phyloP scores from a whole-genome alignment of 805 yeast species.

The Candida tallmaniae region DNA sequence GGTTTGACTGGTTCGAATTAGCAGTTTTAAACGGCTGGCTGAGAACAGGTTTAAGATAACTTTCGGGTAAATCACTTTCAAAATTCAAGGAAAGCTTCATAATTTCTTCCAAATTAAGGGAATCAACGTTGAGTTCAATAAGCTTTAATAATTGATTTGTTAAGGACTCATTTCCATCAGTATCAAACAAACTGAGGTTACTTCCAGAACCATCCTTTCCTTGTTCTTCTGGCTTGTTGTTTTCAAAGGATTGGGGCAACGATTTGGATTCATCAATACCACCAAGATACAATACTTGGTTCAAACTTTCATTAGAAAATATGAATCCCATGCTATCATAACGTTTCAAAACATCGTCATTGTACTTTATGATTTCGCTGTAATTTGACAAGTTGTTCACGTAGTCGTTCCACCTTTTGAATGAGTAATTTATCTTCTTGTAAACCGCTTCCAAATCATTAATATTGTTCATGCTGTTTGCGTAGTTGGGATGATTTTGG shows the following conservation, averaged over 20 bases:
- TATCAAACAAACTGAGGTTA: constrained; percentile 7
- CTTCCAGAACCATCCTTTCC: too few relatives aligned
- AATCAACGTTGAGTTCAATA: constrained; percentile 38
- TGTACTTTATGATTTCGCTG: constrained; percentile 33
- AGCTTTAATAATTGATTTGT: constrained; percentile 41
- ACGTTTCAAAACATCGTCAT: constrained; percentile 35
- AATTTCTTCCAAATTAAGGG: constrained; percentile 47
- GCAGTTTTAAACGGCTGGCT: not conserved
- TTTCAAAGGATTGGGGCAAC: constrained; percentile 8
- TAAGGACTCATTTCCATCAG: constrained; percentile 16
- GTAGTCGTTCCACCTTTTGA: constrained; percentile 80
- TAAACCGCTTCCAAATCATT: constrained; percentile 61
- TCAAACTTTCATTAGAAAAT: constrained; percentile 39
- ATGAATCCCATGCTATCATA: constrained; percentile 40
- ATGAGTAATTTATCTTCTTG: constrained; percentile 64
- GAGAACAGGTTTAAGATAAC: constrained; percentile 20
- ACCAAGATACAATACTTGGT: constrained; percentile 40
- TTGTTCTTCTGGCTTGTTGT: not conserved
- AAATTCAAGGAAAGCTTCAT: constrained; percentile 60
- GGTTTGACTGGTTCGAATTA: constrained; percentile 13
- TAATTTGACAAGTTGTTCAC: constrained; percentile 45
- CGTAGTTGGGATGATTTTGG: constrained; percentile 2
- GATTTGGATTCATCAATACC: constrained; percentile 25
- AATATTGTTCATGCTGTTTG: constrained; percentile 24
- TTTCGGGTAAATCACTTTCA: constrained; percentile 56